A percentile compares a stretch with the other conserved stretches of the same genome.
Conservation (phyloP, 305 asterid species). For the Plantago lanceolata region DNA sequence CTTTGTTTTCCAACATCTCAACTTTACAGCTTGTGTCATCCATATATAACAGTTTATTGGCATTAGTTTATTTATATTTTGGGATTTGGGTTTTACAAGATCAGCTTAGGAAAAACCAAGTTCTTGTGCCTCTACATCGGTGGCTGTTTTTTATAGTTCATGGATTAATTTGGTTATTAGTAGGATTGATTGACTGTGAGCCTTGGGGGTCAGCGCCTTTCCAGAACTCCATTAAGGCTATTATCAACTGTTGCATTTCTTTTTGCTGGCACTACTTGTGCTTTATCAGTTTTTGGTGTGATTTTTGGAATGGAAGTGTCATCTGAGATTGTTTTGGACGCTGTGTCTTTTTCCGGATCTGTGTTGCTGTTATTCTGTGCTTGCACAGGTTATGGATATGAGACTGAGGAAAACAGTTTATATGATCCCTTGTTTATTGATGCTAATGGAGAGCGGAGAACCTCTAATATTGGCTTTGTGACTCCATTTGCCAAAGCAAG, state of each 20-base stretch:
- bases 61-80: slow-evolving; percentile 37
- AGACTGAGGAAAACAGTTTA: slow-evolving; percentile 32
- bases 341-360: slow-evolving; percentile 53
- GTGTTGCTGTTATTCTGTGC: slow-evolving; percentile 50
- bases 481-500: slow-evolving; percentile 63
- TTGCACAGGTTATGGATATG: slow-evolving; percentile 39
- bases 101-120: slow-evolving; percentile 28
- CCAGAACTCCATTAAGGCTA: slow-evolving; percentile 51
- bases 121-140: slow-evolving; percentile 49
- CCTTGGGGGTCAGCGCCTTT: slow-evolving; percentile 49
- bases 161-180: slow-evolving; percentile 58
- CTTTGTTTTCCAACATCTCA: slow-evolving; percentile 25
- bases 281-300: slow-evolving; percentile 42
- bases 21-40: slow-evolving; percentile 52
- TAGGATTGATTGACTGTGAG: slow-evolving; percentile 56
- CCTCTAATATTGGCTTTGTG: slow-evolving; percentile 20
- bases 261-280: slow-evolving; percentile 47
- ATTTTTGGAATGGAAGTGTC: slow-evolving; percentile 33
- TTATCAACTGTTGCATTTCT: slow-evolving; percentile 49
- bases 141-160: slow-evolving; percentile 57
- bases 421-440: slow-evolving; percentile 48
- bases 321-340: slow-evolving; percentile 37
- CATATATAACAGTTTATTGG: slow-evolving; percentile 55
- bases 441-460: slow-evolving; percentile 25
- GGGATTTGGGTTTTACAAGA: slow-evolving; percentile 60